Percentiles rank a stretch among this genome's conserved stretches.
These are phyloP conservation scores for Knufia petricola DNA, from an alignment of 2,329 filamentous ascomycete genomes.

Conservation along the genomic window DNA sequence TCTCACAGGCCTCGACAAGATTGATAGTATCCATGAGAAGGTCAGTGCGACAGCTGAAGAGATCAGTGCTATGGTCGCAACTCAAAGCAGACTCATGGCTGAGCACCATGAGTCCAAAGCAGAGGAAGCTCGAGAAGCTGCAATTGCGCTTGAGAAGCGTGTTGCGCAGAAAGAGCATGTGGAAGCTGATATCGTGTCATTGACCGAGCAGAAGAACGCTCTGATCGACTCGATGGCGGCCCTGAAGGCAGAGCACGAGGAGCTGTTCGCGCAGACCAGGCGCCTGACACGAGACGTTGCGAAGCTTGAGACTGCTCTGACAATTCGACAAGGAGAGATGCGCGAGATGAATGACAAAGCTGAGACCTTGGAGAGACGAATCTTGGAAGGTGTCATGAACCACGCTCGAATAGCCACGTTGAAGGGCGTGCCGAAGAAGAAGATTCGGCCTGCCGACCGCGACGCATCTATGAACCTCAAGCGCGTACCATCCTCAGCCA, in stretches of 20 bases:
- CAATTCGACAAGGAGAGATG: conserved; percentile 82
- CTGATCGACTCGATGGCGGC: conserved; percentile 47
- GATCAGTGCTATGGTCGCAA: conserved; percentile 69
- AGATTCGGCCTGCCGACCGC: conserved; percentile 16
- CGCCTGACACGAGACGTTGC: conserved; percentile 77
- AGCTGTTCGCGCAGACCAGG: conserved; percentile 66
- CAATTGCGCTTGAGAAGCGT: conserved; percentile 68
- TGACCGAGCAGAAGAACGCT: conserved; percentile 53
- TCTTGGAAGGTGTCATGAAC: conserved; percentile 91
- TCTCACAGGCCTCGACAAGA: conserved; percentile 66
- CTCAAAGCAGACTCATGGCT: conserved; percentile 63
- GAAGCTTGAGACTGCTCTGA: conserved; percentile 79
- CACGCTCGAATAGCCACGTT: conserved; percentile 70
- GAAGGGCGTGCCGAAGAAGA: conserved; percentile 37
- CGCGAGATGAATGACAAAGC: conserved; percentile 83
- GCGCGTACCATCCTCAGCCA: conserved; percentile 39
- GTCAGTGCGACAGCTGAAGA: conserved; percentile 76
- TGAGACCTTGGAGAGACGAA: conserved; percentile 79
- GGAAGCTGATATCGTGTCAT: conserved; percentile 41
- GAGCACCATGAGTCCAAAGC: conserved; percentile 72
- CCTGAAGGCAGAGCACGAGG: conserved; percentile 48
- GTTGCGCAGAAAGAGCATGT: conserved; percentile 56
- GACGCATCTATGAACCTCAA: conserved; percentile 44
- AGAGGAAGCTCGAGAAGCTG: conserved; percentile 69
- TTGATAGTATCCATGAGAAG: conserved; percentile 82